These are phyloP conservation scores for Fusarium compactum DNA, from an alignment of 2,329 filamentous ascomycete genomes.

Conservation along the genomic window DNA sequence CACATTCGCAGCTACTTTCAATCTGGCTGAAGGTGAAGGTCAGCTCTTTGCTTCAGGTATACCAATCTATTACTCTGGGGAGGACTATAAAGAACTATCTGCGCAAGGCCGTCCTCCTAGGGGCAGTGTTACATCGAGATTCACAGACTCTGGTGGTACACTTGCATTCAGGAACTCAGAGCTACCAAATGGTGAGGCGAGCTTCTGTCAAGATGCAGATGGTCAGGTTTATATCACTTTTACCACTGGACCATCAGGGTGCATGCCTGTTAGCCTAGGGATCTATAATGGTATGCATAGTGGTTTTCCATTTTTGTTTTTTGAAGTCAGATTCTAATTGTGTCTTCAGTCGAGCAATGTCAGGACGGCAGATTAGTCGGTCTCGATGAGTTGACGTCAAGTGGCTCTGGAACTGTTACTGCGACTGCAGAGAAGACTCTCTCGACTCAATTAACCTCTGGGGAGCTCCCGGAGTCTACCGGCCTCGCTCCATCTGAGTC, in stretches of 20 bases:
- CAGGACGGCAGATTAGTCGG: background rate
- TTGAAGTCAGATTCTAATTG: background rate
- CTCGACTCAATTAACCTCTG: no score
- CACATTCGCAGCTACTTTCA: background rate
- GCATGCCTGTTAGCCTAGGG: background rate
- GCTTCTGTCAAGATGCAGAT: background rate
- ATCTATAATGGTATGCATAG: background rate
- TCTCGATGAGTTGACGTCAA: background rate
- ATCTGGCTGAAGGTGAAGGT: background rate
- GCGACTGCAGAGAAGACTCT: background rate
- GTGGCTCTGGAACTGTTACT: background rate
- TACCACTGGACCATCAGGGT: background rate
- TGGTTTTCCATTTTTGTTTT: background rate
- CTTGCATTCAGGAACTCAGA: background rate
- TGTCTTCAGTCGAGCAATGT: background rate
- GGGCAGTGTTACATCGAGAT: background rate
- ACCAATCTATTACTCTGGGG: background rate
- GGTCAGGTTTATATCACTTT: background rate
- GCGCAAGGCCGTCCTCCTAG: fast-evolving
- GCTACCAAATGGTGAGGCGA: background rate
- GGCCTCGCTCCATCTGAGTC: background rate
- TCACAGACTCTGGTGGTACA: background rate
- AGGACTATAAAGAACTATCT: background rate
- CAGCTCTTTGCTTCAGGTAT: background rate
- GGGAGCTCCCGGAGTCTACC: background rate